Base-by-base conservation (phyloP, 208 protist genomes). In the Acanthamoeba castellanii region DNA sequence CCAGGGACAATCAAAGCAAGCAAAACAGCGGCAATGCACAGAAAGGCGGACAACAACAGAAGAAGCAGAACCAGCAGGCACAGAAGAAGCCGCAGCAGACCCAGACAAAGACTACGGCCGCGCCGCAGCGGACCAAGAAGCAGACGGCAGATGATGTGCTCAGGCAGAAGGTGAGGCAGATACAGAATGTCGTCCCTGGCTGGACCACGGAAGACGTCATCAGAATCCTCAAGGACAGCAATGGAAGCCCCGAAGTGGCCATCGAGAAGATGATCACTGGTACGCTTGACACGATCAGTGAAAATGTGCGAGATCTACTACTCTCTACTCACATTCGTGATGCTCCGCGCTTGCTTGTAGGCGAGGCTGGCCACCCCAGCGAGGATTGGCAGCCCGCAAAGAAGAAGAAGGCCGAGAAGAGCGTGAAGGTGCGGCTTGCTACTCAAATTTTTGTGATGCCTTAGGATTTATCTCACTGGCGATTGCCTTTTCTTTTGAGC, bases 351-450 rank as follows among this genome's bases (percentile, higher is more conserved):
- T 50, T 52, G 27, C 47, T 32, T 18, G 59, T 47, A 90, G 84
- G 84, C 55, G 84, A 90, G 32, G 84, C 84, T 66, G 84, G 84
- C 30, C 84, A 68, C 20, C 84, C 84, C 25, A 42, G 84, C n/a
- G 84, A 66, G 34, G 84, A 61, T 30, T 90, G 84, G 84, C 84
- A 90, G 70, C 70, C 70, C 42, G 70, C 70, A 22, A 78, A 78
- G 70, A 78, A 78, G 70, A 78, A 78, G 6, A 78, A 78, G 70
- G 8, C 25, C 32, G 30, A 78, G 32, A 78, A 78, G 70, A 16
- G n/a, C 66, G n/a, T 30, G 6, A 47, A 50, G 70, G 70, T 78
- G n/a, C 70, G 13, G 16, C 70, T 34, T 30, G 6, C 9, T 7
- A 22, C 70, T 74, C 7, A 5, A 74, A 22, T 37, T 47, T 16